A percentile compares a stretch with the other conserved stretches of the same genome.
These are phyloP conservation scores for Thyridium curvatum DNA, from an alignment of 2,329 filamentous ascomycete species.

Conservation along the genomic window DNA sequence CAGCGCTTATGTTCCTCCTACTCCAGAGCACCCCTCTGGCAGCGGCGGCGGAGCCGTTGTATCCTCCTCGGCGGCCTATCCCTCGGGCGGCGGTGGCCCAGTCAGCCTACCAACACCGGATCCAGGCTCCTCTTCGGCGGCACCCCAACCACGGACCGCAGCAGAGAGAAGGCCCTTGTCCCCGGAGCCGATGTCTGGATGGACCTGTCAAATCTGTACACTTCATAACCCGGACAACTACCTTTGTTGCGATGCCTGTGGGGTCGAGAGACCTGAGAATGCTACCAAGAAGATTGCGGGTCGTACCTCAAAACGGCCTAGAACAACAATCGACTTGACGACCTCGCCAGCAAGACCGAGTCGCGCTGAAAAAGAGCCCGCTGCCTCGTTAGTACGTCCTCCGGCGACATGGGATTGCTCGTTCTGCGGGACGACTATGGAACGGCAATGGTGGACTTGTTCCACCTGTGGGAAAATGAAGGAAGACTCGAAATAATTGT, in stretches of 20 bases:
- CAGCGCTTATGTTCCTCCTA: conserved; percentile 42
- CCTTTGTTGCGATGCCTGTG: conserved; percentile 52
- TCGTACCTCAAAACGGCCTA: conserved; percentile 1
- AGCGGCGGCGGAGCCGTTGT: conserved; percentile 26
- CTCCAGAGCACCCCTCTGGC: conserved; percentile 44
- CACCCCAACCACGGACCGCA: background rate
- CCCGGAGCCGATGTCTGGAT: conserved; percentile 15
- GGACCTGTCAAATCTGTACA: conserved; percentile 52
- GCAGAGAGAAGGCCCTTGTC: background rate
- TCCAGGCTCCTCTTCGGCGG: background rate
- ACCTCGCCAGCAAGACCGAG: conserved; percentile 6
- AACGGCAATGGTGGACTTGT: conserved; percentile 52
- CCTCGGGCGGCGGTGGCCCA: too few species aligned
- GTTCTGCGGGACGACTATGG: conserved; percentile 44
- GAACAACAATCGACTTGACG: conserved; percentile 7
- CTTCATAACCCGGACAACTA: conserved; percentile 45
- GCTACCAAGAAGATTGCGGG: conserved; percentile 5
- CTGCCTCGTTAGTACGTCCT: conserved; percentile 5
- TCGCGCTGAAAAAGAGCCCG: conserved; percentile 4
- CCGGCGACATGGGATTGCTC: conserved; percentile 28
- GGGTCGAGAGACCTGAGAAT: conserved; percentile 30
- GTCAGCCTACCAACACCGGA: too few species aligned
- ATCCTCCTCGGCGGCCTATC: conserved; percentile 4
- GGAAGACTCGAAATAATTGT: conserved; percentile 28
- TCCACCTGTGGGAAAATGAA: conserved; percentile 49